A percentile compares a stretch with the other conserved stretches of the same genome.
These are phyloP conservation scores for Aeminium ludgeri DNA, from an alignment of 495 filamentous ascomycete species.

Conservation along the genomic window DNA sequence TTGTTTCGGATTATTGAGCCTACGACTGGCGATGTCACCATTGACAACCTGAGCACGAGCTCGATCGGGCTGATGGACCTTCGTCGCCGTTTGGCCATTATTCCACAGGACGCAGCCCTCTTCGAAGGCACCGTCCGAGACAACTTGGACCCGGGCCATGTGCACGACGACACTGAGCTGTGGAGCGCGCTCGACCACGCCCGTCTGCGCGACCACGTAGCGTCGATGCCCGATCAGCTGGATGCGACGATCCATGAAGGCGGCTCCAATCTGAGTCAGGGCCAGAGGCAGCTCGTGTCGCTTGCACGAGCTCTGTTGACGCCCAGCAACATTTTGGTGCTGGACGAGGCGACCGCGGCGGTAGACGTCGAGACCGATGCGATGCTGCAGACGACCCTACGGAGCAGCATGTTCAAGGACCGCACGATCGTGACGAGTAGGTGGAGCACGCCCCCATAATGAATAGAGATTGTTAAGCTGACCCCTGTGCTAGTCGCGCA, in stretches of 20 bases:
- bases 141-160: conserved; percentile 88
- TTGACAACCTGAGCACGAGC: conserved; percentile 78
- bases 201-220: conserved; percentile 77
- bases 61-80: conserved; percentile 82
- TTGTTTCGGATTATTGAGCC: conserved; percentile 95
- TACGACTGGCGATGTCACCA: conserved; percentile 59
- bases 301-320: conserved; percentile 86
- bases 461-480: background rate
- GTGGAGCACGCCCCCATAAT: background rate
- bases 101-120: conserved; percentile 92
- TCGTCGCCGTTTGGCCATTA: conserved; percentile 82
- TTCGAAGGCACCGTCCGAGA: conserved; percentile 94
- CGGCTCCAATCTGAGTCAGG: conserved; percentile 67
- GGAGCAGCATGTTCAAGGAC: conserved; percentile 55
- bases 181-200: conserved; percentile 97
- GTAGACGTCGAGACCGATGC: conserved; percentile 93
- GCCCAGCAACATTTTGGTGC: conserved; percentile 88
- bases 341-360: conserved; percentile 94
- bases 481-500: conserved; percentile 44
- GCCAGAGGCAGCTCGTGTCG: conserved; percentile 82
- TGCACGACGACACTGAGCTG: conserved; percentile 92
- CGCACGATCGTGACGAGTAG: conserved; percentile 81
- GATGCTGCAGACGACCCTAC: conserved; percentile 52
- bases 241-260: conserved; percentile 89
- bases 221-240: conserved; percentile 72